Evolutionary conservation across 2,329 filamentous ascomycete genomes (phyloP), one percentile per base, ranked within the genome.

Genomic region (Alternaria novae-zelandiae): DNA sequence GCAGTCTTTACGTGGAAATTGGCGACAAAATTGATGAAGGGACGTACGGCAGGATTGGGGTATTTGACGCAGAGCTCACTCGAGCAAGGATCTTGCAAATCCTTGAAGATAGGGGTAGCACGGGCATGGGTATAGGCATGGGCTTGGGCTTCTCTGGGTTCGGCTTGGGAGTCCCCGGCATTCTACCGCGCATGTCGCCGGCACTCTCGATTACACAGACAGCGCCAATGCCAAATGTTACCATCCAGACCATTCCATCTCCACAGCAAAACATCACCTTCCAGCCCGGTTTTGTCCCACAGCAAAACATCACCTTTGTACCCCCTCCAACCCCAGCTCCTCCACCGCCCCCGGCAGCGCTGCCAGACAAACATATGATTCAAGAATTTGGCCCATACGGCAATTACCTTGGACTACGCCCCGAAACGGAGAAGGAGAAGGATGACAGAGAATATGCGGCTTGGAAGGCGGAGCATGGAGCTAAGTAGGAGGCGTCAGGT

Each of bases 391-490:
- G 13, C 32, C 13, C 15, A 13, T 55, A 25, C 13, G 53, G 53
- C 3, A 28, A 44, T 20, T 12, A 21, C n/a, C 11, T 55, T 5
- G 53, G 26, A 28, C 10, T 10, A 4, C 53, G 23, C 8, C 21
- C 15, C 7, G 56, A 58, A 30, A 58, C 56, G 6, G 56, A 49
- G n/a, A n/a, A 51, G 4, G 44, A 58, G 20, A 58, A 51, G n/a
- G 17, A 50, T 8, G 46, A 58, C 7, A 58, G 46, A 8, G 46
- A 58, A 6, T 58, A 26, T 28, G 21, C 50, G 23, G 56, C 50
- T 23, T 58, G 56, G 56, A 58, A 58, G 56, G 20, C 13, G 46
- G 46, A 32, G 21, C 36, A 36, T 41, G 49, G 49, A 20, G 30
- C 13, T 9, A 41, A 53, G 28, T 53, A 53, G 30, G 28, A 25